These are phyloP conservation scores for Mallotus japonicus DNA, from an alignment of 441 rosid species.

Conservation along the genomic window DNA sequence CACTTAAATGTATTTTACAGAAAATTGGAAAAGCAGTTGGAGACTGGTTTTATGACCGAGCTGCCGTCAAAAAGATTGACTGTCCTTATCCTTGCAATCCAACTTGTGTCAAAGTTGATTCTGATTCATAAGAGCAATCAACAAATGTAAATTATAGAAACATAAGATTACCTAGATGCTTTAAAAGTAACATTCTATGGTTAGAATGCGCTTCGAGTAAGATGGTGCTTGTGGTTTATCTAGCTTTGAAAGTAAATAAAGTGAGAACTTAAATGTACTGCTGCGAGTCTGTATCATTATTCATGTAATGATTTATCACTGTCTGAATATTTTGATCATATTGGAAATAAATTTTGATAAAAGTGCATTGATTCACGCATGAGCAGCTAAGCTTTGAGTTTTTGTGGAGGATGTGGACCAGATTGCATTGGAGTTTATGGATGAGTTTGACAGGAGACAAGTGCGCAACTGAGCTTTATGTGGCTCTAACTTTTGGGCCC, in stretches of 20 bases:
- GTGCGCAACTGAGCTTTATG: no score
- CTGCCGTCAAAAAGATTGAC: conserved; percentile 61
- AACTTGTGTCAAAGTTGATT: conserved; percentile 46
- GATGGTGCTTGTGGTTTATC: background rate
- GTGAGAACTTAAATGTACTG: background rate
- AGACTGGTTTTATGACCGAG: conserved; percentile 80
- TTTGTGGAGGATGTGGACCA: no score
- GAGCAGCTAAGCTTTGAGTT: no score
- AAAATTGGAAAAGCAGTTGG: conserved; percentile 86
- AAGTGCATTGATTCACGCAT: no score
- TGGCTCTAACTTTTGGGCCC: no score
- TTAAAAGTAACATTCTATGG: background rate
- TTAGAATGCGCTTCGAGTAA: background rate
- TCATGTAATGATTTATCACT: background rate
- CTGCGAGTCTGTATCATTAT: background rate
- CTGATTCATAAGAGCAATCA: conserved; percentile 24
- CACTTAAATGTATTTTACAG: conserved; percentile 35
- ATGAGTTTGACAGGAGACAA: no score
- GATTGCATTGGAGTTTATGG: no score
- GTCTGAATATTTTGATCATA: background rate
- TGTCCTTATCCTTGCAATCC: conserved; percentile 93
- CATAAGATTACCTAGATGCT: background rate
- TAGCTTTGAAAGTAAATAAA: background rate
- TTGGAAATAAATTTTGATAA: background rate
- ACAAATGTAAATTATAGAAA: background rate